Evolutionary conservation across 495 filamentous ascomycete species (phyloP), one percentile per base, ranked within the genome.

Genomic region (Penicillium dipodomyicola): DNA sequence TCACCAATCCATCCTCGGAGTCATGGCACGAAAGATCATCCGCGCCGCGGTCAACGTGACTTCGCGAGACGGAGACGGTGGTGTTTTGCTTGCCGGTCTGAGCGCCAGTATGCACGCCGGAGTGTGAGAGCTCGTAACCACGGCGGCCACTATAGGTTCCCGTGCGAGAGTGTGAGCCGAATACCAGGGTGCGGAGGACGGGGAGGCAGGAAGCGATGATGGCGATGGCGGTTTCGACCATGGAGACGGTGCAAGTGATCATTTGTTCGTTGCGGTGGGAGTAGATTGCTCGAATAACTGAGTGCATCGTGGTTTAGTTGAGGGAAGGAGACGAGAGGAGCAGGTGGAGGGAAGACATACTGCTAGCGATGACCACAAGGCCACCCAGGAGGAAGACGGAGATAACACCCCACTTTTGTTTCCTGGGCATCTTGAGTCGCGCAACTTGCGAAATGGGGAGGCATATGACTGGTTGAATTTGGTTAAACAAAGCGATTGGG

Each of bases 131-230:
- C 30, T 49, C 47, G 32, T 52, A 65, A 4, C 56, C 63, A 5
- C 59, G 59, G 12, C 53, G 60, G 32, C 44, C 39, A 47, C 53
- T 58, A 48, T 64, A 64, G 23, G 65, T 65, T 27, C 57, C 59
- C 17, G 45, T 65, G 22, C 65, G 62, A n/a, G 64, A 64, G 17
- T 53, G 52, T 9, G 62, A 63, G 40, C 62, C 58, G 49, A 68
- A 68, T 23, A 68, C 43, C 2, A 68, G 52, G 5, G 60, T 64
- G 35, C 65, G 65, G n/a, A 68, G 58, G 22, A 65, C 65, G 40
- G 65, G 65, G 22, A 68, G 65, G 37, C 60, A 68, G 20, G 60
- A 63, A 19, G 65, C 65, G 49, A 68, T 65, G 49, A 65, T 65
- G 17, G 65, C 65, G 45, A 65, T 65, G 25, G 62, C 49, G 30